phyloP scores from a whole-genome alignment of 768 basidiomycete genomes.

The Tubosaeta brunneosetosa region DNA sequence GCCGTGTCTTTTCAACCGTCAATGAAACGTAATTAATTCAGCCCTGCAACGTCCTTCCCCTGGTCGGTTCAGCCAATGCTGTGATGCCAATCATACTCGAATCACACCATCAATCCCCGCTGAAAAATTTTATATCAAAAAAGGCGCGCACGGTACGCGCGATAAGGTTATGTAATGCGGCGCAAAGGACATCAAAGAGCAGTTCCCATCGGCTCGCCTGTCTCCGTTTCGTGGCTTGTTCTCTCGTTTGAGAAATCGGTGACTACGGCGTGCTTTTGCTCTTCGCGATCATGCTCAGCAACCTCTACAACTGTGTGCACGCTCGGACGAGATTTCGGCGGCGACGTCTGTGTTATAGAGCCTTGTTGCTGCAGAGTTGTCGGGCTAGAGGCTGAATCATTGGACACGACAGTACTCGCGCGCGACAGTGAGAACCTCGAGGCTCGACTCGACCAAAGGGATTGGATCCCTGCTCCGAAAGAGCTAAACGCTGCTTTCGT shows the following conservation, averaged over 20 bases:
- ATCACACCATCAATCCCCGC: background rate
- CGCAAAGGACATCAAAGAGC: constrained; percentile 22
- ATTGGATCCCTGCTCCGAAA: constrained; percentile 45
- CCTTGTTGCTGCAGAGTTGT: constrained; percentile 4
- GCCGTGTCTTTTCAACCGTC: too few relatives aligned
- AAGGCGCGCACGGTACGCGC: background rate
- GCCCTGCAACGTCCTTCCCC: background rate
- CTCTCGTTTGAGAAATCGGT: constrained; percentile 2
- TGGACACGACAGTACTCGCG: constrained; percentile 20
- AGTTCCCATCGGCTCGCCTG: constrained; percentile 24
- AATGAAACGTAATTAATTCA: background rate
- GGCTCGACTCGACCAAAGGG: constrained; percentile 41
- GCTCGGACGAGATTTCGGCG: constrained; percentile 11
- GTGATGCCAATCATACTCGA: background rate
- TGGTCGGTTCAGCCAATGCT: background rate
- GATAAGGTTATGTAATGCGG: background rate
- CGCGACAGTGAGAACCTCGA: constrained; percentile 37
- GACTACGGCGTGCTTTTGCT: constrained; percentile 10
- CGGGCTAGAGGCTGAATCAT: constrained; percentile 18
- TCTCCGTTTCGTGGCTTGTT: constrained; percentile 11
- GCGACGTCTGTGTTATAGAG: constrained; percentile 6
- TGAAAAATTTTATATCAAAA: background rate
- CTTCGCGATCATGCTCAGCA: constrained; percentile 18
- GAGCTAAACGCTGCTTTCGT: constrained; percentile 33
- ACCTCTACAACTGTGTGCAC: constrained; percentile 27